Conservation (phyloP, 495 filamentous ascomycete genomes). For the Aspergillus campestris region DNA sequence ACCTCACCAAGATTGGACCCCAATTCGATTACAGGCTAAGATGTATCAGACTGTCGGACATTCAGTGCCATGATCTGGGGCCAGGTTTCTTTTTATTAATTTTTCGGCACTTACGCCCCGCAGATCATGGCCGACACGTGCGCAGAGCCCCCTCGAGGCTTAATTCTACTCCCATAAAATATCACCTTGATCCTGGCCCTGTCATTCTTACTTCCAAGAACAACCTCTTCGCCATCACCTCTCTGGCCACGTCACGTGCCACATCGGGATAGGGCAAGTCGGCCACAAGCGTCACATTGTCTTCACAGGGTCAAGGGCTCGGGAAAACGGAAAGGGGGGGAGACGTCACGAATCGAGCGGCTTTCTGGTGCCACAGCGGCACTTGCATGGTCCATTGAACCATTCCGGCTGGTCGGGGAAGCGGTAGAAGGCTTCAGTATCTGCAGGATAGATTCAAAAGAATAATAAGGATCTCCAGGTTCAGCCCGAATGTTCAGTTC, state of each 20-base stretch:
- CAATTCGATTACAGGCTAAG: slow-evolving; percentile 7
- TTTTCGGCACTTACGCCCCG: neutral
- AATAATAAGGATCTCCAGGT: slow-evolving; percentile 2
- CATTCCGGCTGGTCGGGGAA: slow-evolving; percentile 21
- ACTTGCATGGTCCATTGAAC: slow-evolving; percentile 10
- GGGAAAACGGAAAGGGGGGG: neutral
- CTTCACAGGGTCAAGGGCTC: neutral
- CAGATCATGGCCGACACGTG: slow-evolving; percentile 10
- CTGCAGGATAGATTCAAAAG: slow-evolving; percentile 14
- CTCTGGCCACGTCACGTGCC: neutral
- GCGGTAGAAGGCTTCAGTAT: slow-evolving; percentile 10
- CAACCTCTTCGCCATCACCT: neutral
- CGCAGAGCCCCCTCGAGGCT: slow-evolving; percentile 8
- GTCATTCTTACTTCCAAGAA: neutral
- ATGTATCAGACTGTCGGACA: slow-evolving; percentile 14
- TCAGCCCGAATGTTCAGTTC: slow-evolving; percentile 6
- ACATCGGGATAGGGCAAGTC: too few relatives aligned
- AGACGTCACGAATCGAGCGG: slow-evolving; percentile 1
- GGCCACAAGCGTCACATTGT: too few relatives aligned
- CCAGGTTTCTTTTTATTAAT: neutral
- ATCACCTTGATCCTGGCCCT: neutral
- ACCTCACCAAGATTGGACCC: slow-evolving; percentile 6
- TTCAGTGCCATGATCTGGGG: neutral
- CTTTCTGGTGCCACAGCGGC: slow-evolving; percentile 8
- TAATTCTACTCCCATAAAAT: slow-evolving; percentile 6